Evolutionary conservation across 306 rosid genomes (phyloP).

Genomic region (Cicer chorassanicum): DNA sequence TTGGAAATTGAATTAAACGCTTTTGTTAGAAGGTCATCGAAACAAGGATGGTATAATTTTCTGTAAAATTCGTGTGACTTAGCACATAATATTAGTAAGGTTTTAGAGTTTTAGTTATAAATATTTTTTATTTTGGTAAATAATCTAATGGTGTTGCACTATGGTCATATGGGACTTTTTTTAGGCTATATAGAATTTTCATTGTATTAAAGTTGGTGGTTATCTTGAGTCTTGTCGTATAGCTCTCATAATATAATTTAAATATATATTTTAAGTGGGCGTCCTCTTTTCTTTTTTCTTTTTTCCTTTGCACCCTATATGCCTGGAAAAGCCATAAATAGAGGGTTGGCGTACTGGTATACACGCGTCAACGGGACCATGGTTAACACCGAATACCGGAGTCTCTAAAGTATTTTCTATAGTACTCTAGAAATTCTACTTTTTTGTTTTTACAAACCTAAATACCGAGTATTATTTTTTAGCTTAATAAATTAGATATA

Average conservation of each 20-base stretch:
- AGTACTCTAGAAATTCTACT: too few relatives aligned
- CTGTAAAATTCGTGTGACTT: not conserved
- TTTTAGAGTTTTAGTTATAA: not conserved
- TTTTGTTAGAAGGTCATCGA: too few relatives aligned
- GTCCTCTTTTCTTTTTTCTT: constrained; percentile 16
- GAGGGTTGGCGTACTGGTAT: constrained; percentile 22
- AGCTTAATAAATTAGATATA: too few relatives aligned
- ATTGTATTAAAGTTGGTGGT: constrained; percentile 1
- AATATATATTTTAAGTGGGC: not conserved
- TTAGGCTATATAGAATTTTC: too few relatives aligned
- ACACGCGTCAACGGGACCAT: constrained; percentile 31
- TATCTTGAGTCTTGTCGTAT: not conserved
- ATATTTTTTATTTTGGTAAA: too few relatives aligned
- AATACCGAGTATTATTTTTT: too few relatives aligned
- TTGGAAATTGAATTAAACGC: not conserved
- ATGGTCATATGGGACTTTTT: too few relatives aligned
- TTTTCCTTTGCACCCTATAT: constrained; percentile 29
- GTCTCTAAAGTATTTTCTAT: not conserved
- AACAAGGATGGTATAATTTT: not conserved
- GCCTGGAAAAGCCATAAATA: constrained; percentile 11
- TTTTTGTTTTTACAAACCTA: too few relatives aligned
- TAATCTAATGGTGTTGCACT: too few relatives aligned
- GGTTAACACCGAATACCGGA: not conserved
- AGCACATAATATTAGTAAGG: not conserved
- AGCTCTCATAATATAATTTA: not conserved